Evolutionary conservation across 306 rosid genomes (phyloP).

Genomic region (Prunus armeniaca): DNA sequence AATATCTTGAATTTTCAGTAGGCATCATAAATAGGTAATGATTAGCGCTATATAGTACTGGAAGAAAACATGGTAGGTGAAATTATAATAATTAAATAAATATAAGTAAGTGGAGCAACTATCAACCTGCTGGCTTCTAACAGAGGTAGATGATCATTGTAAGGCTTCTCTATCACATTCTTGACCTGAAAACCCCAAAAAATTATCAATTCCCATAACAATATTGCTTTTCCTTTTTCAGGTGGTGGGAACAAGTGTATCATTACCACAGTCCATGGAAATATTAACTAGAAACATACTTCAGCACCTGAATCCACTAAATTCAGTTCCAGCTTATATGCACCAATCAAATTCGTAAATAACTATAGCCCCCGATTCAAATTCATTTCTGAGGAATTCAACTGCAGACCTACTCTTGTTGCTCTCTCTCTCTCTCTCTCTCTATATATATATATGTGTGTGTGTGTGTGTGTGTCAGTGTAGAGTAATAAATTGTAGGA

Average conservation of each 20-base stretch:
- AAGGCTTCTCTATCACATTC: constrained; percentile 95
- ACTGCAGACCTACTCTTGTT: neutral
- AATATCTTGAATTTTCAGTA: constrained; percentile 1
- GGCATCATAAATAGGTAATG: neutral
- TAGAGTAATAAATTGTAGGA: neutral
- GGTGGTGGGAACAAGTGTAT: neutral
- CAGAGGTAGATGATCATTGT: constrained; percentile 87
- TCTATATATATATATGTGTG: too few relatives aligned
- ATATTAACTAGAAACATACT: neutral
- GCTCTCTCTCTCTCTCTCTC: too few relatives aligned
- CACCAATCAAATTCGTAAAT: neutral
- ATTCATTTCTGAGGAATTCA: neutral
- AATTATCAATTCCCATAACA: neutral
- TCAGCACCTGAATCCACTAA: neutral
- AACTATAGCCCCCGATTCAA: neutral
- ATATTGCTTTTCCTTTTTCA: neutral
- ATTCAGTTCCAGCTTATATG: neutral
- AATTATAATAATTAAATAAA: neutral
- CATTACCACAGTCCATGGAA: neutral
- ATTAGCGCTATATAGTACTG: neutral
- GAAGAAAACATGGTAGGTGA: neutral
- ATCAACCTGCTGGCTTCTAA: constrained; percentile 97
- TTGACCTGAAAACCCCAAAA: constrained; percentile 71
- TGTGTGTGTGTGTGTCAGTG: too few relatives aligned
- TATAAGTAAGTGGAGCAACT: constrained; percentile 6